Evolutionary conservation across 257 asterid species (phyloP), one percentile per base, ranked within the genome.

Genomic region (Nicotiana paniculata): DNA sequence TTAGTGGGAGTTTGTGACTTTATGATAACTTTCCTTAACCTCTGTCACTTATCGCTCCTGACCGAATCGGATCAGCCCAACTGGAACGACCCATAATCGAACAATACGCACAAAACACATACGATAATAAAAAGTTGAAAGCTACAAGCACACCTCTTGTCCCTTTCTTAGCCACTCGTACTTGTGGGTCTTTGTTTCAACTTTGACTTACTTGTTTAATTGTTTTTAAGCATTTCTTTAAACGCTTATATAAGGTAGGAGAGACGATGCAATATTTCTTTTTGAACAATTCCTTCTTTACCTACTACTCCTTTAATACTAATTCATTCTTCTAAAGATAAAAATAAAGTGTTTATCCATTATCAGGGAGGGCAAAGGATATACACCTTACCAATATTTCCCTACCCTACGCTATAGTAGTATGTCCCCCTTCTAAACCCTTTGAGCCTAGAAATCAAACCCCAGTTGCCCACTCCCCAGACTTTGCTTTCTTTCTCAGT

Each of bases 141-240:
- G 87, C 77, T 68, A 86, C 88, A 64, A 72, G 85, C 90, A 88
- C 84, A 88, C 85, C 83, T 87, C 80, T 88, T 86, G 93, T 90
- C 90, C 86, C 90, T 86, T 86, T 91, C 90, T 69, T 82, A 48
- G 89, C 92, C 93, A 89, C 93, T 88, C 90, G 83, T 86, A 32
- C 35, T 82, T 88, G 35, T 64, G 79, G 85, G 81, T 61, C 77
- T 81, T 69, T 79, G 83, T 48, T 67, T 77, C 86, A 82, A 51
- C 85, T 48, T 88, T 84, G 72, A 75, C 35, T 77, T 83, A 82
- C 78, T 81, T 83, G 78, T 74, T 46, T 76, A 24, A 0, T 13
- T 54, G 46, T 59, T 51, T 75, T 2, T 9, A 43, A 43, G 51
- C 51, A 9, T 43, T 43, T 9, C 51, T 63, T 62, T n/a, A 88